Evolutionary conservation across 2,329 filamentous ascomycete genomes (phyloP).

Genomic region (Cercospora zeina): DNA sequence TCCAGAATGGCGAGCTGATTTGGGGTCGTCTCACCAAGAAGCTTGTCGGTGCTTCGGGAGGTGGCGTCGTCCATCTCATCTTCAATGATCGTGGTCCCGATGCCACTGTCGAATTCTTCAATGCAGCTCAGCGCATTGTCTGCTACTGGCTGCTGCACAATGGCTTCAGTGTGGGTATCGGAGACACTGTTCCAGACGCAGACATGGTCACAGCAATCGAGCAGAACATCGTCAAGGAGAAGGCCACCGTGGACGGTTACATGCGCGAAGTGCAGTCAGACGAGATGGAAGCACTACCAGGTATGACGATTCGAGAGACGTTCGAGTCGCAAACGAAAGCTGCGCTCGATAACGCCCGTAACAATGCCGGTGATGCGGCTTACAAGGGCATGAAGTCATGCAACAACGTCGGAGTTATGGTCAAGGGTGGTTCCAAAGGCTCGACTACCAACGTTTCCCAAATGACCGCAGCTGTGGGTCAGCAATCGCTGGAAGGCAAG

Average conservation of each 20-base stretch:
- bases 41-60: slow-evolving; percentile 82
- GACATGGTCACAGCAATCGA: slow-evolving; percentile 82
- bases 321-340: slow-evolving; percentile 97
- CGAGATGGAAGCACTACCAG: slow-evolving; percentile 84
- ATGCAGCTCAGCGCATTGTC: slow-evolving; percentile 89
- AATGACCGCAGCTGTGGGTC: slow-evolving; percentile 96
- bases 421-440: slow-evolving; percentile 94
- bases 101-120: slow-evolving; percentile 90
- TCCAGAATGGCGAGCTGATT: slow-evolving; percentile 84
- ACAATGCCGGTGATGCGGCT: slow-evolving; percentile 89
- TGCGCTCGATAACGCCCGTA: slow-evolving; percentile 91
- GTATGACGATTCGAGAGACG: slow-evolving; percentile 98
- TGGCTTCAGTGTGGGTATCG: slow-evolving; percentile 96
- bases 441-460: slow-evolving; percentile 99
- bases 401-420: slow-evolving; percentile 97
- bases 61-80: slow-evolving; percentile 91
- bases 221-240: slow-evolving; percentile 75
- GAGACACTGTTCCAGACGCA: slow-evolving; percentile 92
- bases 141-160: slow-evolving; percentile 97
- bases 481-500: slow-evolving; percentile 97
- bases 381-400: slow-evolving; percentile 90
- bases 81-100: slow-evolving; percentile 91
- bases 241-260: slow-evolving; percentile 73
- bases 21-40: slow-evolving; percentile 93
- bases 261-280: slow-evolving; percentile 80